A percentile compares a stretch with the other conserved stretches of the same genome.
These are phyloP conservation scores for Phaeotremella fagi DNA, from an alignment of 768 basidiomycete species.

Conservation along the genomic window DNA sequence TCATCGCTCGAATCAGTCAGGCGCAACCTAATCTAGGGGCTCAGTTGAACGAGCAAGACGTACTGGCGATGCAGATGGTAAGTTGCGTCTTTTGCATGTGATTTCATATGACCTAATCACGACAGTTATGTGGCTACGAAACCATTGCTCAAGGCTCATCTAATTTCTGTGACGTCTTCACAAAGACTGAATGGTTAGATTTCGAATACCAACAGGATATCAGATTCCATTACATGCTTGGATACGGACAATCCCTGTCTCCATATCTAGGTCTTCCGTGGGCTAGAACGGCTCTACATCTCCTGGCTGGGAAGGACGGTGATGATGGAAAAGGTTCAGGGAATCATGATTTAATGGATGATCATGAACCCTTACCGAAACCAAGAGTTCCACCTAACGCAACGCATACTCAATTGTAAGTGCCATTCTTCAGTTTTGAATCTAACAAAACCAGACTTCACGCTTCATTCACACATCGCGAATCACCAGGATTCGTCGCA, in stretches of 20 bases:
- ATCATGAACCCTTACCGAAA: conserved; percentile 29
- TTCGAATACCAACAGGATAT: conserved; percentile 49
- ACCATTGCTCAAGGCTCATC: conserved; percentile 43
- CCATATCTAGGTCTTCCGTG: conserved; percentile 50
- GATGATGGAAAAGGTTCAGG: conserved; percentile 13
- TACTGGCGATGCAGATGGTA: conserved; percentile 50
- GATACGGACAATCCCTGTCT: conserved; percentile 45
- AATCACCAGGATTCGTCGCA: conserved; percentile 50
- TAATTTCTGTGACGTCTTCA: conserved; percentile 48
- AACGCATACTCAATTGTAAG: conserved; percentile 49
- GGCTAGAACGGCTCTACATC: conserved; percentile 47
- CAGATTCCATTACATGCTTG: conserved; percentile 49
- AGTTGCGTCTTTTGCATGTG: conserved; percentile 3
- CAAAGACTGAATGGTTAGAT: conserved; percentile 47
- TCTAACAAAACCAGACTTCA: conserved; percentile 30
- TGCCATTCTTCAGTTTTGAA: background rate
- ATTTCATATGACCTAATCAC: background rate
- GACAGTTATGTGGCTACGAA: conserved; percentile 48
- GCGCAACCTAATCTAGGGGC: conserved; percentile 28
- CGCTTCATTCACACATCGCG: conserved; percentile 51
- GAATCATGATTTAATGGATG: conserved; percentile 2
- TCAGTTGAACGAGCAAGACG: conserved; percentile 44
- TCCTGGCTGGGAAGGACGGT: conserved; percentile 43
- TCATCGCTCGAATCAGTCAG: conserved; percentile 29
- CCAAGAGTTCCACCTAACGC: conserved; percentile 50